These are phyloP conservation scores for Schizonepeta tenuifolia DNA, from an alignment of 257 asterid genomes.

Conservation along the genomic window DNA sequence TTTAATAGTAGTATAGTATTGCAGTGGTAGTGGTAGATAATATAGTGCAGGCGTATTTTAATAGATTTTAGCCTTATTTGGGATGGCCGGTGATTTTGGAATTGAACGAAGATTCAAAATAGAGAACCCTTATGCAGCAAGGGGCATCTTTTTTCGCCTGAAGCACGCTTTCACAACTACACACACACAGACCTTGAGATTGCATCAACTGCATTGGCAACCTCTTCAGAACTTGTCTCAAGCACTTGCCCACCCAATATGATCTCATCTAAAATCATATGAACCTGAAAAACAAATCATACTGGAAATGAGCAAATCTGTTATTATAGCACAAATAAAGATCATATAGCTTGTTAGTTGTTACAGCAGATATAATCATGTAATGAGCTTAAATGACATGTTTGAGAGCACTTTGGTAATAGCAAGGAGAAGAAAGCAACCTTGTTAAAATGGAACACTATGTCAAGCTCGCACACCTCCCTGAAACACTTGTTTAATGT, in stretches of 20 bases:
- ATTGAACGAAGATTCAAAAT: not conserved
- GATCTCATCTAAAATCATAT: slow-evolving; percentile 86
- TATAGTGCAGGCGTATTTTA: not conserved
- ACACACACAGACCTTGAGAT: slow-evolving; percentile 51
- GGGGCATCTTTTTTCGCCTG: too few species aligned
- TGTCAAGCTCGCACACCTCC: slow-evolving; percentile 92
- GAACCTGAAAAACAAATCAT: slow-evolving; percentile 61
- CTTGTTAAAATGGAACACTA: slow-evolving; percentile 91
- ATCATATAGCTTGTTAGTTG: slow-evolving; percentile 18
- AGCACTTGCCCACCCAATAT: slow-evolving; percentile 96
- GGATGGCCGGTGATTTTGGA: not conserved
- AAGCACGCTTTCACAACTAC: too few species aligned
- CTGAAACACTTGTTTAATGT: slow-evolving; percentile 90
- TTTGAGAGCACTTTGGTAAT: not conserved
- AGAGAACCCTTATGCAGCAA: too few species aligned
- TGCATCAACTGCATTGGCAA: slow-evolving; percentile 78
- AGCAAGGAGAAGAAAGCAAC: slow-evolving; percentile 47
- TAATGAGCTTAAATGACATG: slow-evolving; percentile 24
- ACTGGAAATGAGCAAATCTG: not conserved
- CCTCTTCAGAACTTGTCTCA: slow-evolving; percentile 81
- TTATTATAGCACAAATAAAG: slow-evolving; percentile 4
- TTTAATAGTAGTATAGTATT: too few species aligned
- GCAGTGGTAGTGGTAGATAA: not conserved
- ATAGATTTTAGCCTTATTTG: not conserved
- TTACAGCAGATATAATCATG: not conserved